A percentile compares a stretch with the other conserved stretches of the same genome.
Evolutionary conservation across 78 protist genomes (phyloP).

Genomic region (Dictyostelium intermedium): DNA sequence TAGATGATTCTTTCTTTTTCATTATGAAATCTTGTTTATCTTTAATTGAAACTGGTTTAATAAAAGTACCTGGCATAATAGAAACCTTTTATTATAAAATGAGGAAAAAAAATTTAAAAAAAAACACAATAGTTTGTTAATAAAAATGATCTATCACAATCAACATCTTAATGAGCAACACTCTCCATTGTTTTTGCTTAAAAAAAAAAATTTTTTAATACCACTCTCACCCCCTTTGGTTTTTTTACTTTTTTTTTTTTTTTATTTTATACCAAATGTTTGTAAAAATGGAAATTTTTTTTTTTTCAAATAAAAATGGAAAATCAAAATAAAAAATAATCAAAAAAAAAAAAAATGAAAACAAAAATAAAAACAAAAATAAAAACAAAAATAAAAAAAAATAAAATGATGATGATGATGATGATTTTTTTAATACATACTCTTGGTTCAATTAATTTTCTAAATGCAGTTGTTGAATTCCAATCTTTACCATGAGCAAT

Average conservation of each 20-base stretch:
- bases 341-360: no score
- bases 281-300: neutral
- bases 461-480: constrained; percentile 38
- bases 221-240: no score
- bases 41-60: constrained; percentile 47
- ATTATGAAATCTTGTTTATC: neutral
- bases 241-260: no score
- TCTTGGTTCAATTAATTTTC: constrained; percentile 58
- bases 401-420: no score
- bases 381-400: no score
- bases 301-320: neutral
- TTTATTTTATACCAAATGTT: neutral
- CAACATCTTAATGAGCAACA: neutral
- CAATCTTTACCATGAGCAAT: constrained; percentile 60
- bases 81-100: neutral
- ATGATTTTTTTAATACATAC: neutral
- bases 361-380: no score
- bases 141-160: neutral
- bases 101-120: neutral
- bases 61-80: constrained; percentile 40
- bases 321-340: neutral
- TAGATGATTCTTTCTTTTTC: constrained; percentile 18
- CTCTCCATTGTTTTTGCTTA: neutral
- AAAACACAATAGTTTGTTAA: neutral
- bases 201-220: no score